These are phyloP conservation scores for Salix purpurea DNA, from an alignment of 345 rosid species.

Conservation along the genomic window DNA sequence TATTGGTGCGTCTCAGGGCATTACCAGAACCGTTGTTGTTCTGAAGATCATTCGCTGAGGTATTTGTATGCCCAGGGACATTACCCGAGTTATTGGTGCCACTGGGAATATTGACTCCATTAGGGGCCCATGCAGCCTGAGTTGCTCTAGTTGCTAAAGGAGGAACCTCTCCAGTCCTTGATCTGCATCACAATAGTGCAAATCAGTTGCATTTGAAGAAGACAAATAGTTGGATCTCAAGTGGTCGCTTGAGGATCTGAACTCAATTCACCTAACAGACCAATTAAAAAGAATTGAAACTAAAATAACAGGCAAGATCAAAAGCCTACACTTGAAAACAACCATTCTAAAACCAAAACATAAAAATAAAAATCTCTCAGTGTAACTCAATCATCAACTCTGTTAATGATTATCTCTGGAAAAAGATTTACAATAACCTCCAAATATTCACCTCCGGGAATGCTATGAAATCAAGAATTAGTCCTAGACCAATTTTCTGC, in stretches of 20 bases:
- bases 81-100: background rate
- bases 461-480: background rate
- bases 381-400: background rate
- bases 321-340: background rate
- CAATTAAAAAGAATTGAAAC: background rate
- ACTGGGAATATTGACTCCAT: conserved; percentile 29
- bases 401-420: background rate
- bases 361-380: background rate
- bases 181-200: conserved; percentile 32
- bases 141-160: conserved; percentile 78
- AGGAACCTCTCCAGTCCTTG: conserved; percentile 55
- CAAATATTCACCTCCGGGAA: background rate
- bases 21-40: background rate
- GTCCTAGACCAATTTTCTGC: background rate
- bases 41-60: background rate
- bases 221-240: background rate
- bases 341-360: background rate
- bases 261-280: conserved; percentile 1
- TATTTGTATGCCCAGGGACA: background rate
- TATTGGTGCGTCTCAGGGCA: background rate
- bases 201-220: background rate
- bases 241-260: background rate
- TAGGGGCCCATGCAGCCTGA: conserved; percentile 69
- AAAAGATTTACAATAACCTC: background rate
- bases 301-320: background rate